phyloP scores from a whole-genome alignment of 805 yeast genomes.

The Saccharomycopsis synnaedendra region DNA sequence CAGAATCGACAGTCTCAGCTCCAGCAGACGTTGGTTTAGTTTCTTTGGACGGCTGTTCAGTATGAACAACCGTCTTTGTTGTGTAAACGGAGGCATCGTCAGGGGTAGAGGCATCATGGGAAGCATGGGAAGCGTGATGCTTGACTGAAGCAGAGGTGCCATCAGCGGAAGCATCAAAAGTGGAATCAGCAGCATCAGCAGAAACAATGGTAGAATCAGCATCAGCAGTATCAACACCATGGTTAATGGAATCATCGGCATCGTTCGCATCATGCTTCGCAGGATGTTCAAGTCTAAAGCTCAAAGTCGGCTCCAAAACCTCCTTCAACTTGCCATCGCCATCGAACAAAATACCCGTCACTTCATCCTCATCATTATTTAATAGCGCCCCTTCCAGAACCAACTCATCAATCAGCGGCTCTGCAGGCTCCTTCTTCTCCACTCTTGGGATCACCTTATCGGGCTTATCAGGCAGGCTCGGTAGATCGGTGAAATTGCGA shows the following conservation, averaged over 20 bases:
- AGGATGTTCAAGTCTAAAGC: slow-evolving; percentile 5
- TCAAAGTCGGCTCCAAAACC: slow-evolving; percentile 14
- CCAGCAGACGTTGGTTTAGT: slow-evolving; percentile 16
- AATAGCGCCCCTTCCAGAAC: slow-evolving; percentile 25
- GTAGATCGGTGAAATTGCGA: slow-evolving; percentile 11
- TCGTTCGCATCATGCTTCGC: neutral
- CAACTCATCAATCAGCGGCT: slow-evolving; percentile 24
- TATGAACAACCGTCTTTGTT: neutral
- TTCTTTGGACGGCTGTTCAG: neutral
- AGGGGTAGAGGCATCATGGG: neutral
- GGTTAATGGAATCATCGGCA: neutral
- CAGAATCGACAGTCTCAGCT: slow-evolving; percentile 15
- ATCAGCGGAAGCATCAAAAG: neutral
- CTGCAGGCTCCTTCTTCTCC: neutral
- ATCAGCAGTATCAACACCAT: too few relatives aligned
- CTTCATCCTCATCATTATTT: slow-evolving; percentile 23
- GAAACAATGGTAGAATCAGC: neutral
- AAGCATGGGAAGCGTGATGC: too few relatives aligned
- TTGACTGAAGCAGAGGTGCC: too few relatives aligned
- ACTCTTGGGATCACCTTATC: neutral
- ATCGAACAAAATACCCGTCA: slow-evolving; percentile 15
- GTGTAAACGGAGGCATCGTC: neutral
- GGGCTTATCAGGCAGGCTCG: neutral
- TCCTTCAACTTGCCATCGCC: slow-evolving; percentile 20
- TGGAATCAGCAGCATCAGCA: neutral